phyloP scores from a whole-genome alignment of 305 asterid genomes.

The Fraxinus baroniana region DNA sequence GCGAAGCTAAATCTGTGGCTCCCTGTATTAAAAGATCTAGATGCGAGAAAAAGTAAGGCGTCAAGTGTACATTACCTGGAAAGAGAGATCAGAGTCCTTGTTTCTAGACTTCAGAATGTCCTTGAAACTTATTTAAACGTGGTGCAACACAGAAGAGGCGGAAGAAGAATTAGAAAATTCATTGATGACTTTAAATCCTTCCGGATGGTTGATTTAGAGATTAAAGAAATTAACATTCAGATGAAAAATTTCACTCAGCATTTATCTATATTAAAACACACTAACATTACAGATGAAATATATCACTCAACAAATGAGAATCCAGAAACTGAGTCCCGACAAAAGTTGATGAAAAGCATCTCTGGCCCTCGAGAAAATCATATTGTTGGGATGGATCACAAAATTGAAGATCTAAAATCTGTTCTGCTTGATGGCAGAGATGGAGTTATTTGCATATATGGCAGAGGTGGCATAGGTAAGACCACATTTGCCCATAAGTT shows the following conservation, averaged over 20 bases:
- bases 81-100: background rate
- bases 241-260: no score
- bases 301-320: background rate
- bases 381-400: background rate
- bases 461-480: constrained; percentile 26
- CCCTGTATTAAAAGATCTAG: background rate
- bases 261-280: background rate
- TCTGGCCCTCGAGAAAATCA: background rate
- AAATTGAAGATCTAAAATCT: background rate
- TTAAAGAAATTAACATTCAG: background rate
- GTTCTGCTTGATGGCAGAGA: background rate
- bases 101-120: background rate
- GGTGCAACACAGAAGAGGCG: background rate
- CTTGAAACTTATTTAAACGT: background rate
- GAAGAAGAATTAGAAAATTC: background rate
- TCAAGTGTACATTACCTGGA: background rate
- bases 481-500: constrained; percentile 20
- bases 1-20: background rate
- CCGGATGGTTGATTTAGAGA: background rate
- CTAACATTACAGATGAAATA: background rate
- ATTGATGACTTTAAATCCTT: background rate
- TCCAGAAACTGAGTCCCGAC: background rate
- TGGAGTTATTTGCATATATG: background rate
- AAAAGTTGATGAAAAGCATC: background rate
- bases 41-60: background rate